Percentiles rank a stretch among this genome's conserved stretches.
Conservation (phyloP, 768 basidiomycete genomes). For the Tulasnella sp. region DNA sequence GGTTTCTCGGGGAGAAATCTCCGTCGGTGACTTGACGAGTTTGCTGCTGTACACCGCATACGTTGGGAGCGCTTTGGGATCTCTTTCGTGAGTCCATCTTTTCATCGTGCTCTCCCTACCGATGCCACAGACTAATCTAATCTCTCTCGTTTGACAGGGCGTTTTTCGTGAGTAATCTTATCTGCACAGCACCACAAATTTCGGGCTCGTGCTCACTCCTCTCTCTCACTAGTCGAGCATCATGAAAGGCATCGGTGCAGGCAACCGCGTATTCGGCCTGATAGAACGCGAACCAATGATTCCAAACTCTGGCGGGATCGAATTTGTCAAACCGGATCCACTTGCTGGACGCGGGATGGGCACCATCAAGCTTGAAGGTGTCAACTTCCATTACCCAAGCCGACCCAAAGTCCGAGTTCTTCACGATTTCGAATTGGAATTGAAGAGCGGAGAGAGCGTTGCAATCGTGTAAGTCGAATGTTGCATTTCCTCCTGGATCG, state of each 20-base stretch:
- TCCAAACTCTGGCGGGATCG: conserved; percentile 56
- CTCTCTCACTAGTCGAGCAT: conserved; percentile 39
- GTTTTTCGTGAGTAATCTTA: conserved; percentile 39
- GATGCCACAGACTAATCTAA: conserved; percentile 34
- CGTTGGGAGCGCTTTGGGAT: conserved; percentile 73
- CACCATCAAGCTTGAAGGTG: conserved; percentile 70
- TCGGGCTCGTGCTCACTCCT: not conserved
- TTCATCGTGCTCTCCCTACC: conserved; percentile 29
- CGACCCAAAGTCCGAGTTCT: conserved; percentile 76
- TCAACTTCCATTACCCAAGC: conserved; percentile 87
- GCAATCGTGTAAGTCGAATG: conserved; percentile 78
- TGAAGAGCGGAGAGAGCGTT: conserved; percentile 80
- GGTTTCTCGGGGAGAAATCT: conserved; percentile 81
- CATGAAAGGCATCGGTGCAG: conserved; percentile 95
- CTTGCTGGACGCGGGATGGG: conserved; percentile 50
- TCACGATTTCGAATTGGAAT: conserved; percentile 73
- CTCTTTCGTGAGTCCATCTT: conserved; percentile 59
- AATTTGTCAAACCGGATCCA: conserved; percentile 42
- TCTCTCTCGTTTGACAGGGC: conserved; percentile 32
- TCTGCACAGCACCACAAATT: conserved; percentile 27
- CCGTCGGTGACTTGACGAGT: conserved; percentile 88
- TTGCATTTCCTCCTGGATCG: not conserved
- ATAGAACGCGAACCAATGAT: conserved; percentile 77
- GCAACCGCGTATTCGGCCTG: conserved; percentile 89
- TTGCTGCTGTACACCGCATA: conserved; percentile 88